Evolutionary conservation across 2,329 filamentous ascomycete species (phyloP).

Genomic region (Calycina marina): DNA sequence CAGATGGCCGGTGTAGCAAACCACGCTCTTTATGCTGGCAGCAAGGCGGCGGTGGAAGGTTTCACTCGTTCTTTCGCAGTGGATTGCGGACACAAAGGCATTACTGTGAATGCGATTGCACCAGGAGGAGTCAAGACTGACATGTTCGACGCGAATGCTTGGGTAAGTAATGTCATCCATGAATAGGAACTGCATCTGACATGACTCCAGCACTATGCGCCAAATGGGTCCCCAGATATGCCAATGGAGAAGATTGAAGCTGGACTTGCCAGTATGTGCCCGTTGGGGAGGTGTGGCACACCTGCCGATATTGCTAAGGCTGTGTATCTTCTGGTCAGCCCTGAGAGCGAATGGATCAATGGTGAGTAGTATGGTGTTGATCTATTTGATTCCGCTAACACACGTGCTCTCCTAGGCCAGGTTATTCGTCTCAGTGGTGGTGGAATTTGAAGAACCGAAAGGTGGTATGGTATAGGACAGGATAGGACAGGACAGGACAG

Average conservation of each 20-base stretch:
- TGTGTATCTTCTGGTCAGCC: slow-evolving; percentile 41
- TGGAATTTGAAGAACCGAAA: slow-evolving; percentile 4
- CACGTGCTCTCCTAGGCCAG: slow-evolving; percentile 2
- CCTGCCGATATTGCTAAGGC: slow-evolving; percentile 53
- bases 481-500: too few relatives aligned
- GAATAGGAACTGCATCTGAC: neutral
- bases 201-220: slow-evolving; percentile 35
- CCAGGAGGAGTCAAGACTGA: slow-evolving; percentile 51
- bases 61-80: slow-evolving; percentile 57
- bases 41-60: slow-evolving; percentile 61
- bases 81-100: slow-evolving; percentile 42
- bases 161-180: neutral
- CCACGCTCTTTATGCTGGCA: slow-evolving; percentile 61
- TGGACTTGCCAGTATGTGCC: slow-evolving; percentile 41
- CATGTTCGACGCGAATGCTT: slow-evolving; percentile 41
- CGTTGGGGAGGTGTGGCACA: slow-evolving; percentile 47
- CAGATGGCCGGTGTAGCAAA: slow-evolving; percentile 41
- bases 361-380: slow-evolving; percentile 3
- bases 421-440: slow-evolving; percentile 6
- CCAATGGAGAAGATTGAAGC: slow-evolving; percentile 40
- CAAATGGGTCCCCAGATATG: slow-evolving; percentile 33
- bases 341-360: slow-evolving; percentile 33
- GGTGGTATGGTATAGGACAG: too few relatives aligned
- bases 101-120: slow-evolving; percentile 53
- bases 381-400: neutral